A percentile compares a stretch with the other conserved stretches of the same genome.
These are phyloP conservation scores for Oropetium thomaeum DNA, from an alignment of 176 grass and related monocot genomes.

Conservation along the genomic window DNA sequence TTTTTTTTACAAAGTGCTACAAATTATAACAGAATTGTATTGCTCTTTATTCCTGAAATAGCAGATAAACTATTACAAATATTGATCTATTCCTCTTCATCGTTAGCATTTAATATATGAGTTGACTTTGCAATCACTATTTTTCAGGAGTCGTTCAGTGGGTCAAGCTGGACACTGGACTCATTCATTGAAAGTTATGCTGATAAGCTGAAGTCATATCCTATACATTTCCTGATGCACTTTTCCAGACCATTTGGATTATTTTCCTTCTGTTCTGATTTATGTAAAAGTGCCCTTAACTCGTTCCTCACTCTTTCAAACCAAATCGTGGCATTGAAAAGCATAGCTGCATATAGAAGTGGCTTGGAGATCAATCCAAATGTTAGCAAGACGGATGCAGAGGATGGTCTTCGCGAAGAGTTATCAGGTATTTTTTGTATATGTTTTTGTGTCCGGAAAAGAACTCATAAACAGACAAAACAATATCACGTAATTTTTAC, in stretches of 20 bases:
- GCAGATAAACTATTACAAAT: neutral
- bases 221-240: slow-evolving; percentile 27
- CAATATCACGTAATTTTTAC: neutral
- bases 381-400: slow-evolving; percentile 69
- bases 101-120: slow-evolving; percentile 1
- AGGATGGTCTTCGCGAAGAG: slow-evolving; percentile 73
- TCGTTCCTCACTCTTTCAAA: slow-evolving; percentile 50
- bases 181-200: slow-evolving; percentile 73
- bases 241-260: neutral
- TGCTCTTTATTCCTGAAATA: neutral
- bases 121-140: neutral
- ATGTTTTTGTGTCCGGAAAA: neutral
- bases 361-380: slow-evolving; percentile 78
- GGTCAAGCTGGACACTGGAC: slow-evolving; percentile 75
- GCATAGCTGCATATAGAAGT: slow-evolving; percentile 90
- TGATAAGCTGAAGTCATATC: slow-evolving; percentile 92
- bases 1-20: neutral
- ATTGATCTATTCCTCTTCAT: neutral
- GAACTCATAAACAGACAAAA: neutral
- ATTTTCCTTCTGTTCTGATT: slow-evolving; percentile 10
- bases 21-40: neutral
- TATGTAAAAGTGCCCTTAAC: slow-evolving; percentile 49
- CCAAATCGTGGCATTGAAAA: slow-evolving; percentile 88
- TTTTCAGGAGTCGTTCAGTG: slow-evolving; percentile 67
- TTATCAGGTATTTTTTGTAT: slow-evolving; percentile 52